Evolutionary conservation across 164 flowering plant species (phyloP).

Genomic region (Umbilicus rupestris): DNA sequence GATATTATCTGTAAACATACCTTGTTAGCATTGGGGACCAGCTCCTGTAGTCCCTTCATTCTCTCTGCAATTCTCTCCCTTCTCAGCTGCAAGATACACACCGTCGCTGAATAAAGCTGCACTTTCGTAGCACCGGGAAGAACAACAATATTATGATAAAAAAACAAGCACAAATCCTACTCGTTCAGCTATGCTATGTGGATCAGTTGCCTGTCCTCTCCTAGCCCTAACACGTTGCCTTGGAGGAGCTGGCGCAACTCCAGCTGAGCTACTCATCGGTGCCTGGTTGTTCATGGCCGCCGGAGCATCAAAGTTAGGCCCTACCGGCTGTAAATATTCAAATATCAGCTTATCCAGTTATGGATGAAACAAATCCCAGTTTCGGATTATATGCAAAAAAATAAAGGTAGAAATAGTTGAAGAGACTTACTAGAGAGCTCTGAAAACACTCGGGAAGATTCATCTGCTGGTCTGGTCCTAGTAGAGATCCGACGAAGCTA

Average conservation of each 20-base stretch:
- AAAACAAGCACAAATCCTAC: constrained; percentile 25
- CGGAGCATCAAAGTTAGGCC: constrained; percentile 36
- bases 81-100: constrained; percentile 51
- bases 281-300: constrained; percentile 32
- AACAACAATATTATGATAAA: background rate
- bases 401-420: background rate
- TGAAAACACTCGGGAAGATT: constrained; percentile 40
- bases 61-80: constrained; percentile 98
- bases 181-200: constrained; percentile 98
- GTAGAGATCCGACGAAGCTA: constrained; percentile 39
- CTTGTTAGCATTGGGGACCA: constrained; percentile 98
- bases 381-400: background rate
- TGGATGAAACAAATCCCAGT: background rate
- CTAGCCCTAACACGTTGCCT: constrained; percentile 80
- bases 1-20: constrained; percentile 17
- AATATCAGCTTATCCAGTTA: background rate
- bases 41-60: constrained; percentile 92
- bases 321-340: constrained; percentile 12
- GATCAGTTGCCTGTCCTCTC: constrained; percentile 98
- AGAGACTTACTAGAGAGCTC: constrained; percentile 31
- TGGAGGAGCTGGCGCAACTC: constrained; percentile 31
- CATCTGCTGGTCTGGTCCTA: constrained; percentile 24
- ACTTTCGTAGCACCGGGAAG: constrained; percentile 9
- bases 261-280: constrained; percentile 27
- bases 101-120: background rate